These are phyloP conservation scores for Craterostigma plantagineum DNA, from an alignment of 257 asterid species.

Conservation along the genomic window DNA sequence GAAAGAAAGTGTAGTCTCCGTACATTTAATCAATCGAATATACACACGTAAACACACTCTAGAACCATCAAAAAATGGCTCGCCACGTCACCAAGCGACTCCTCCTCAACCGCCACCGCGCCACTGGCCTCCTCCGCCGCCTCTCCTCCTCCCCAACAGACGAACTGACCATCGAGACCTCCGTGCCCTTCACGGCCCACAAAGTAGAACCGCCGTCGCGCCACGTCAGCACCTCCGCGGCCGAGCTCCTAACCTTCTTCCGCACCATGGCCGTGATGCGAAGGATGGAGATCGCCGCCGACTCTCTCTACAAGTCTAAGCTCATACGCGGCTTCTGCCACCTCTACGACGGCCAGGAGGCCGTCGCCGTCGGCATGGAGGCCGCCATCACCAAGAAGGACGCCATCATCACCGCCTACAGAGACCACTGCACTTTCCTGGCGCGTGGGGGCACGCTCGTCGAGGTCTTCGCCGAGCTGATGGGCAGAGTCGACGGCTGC, in stretches of 20 bases:
- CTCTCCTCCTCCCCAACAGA: no score
- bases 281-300: slow-evolving; percentile 94
- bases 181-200: slow-evolving; percentile 77
- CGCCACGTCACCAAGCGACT: no score
- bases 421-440: slow-evolving; percentile 55
- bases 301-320: slow-evolving; percentile 83
- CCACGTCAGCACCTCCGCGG: slow-evolving; percentile 41
- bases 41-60: no score
- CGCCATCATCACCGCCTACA: slow-evolving; percentile 58
- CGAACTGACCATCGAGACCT: slow-evolving; percentile 37
- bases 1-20: no score
- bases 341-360: slow-evolving; percentile 92
- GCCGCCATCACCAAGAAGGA: slow-evolving; percentile 69
- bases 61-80: no score
- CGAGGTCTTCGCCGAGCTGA: slow-evolving; percentile 58
- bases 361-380: slow-evolving; percentile 82
- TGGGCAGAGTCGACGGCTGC: slow-evolving; percentile 86
- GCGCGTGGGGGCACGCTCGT: slow-evolving; percentile 69
- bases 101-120: not conserved
- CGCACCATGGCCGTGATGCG: slow-evolving; percentile 81
- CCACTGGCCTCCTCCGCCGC: not conserved
- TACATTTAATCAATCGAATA: no score
- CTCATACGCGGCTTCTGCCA: slow-evolving; percentile 91
- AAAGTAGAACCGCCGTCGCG: slow-evolving; percentile 82
- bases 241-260: slow-evolving; percentile 64